These are phyloP conservation scores for Pelargonium myrrhifolium DNA, from an alignment of 441 rosid species.

Conservation along the genomic window DNA sequence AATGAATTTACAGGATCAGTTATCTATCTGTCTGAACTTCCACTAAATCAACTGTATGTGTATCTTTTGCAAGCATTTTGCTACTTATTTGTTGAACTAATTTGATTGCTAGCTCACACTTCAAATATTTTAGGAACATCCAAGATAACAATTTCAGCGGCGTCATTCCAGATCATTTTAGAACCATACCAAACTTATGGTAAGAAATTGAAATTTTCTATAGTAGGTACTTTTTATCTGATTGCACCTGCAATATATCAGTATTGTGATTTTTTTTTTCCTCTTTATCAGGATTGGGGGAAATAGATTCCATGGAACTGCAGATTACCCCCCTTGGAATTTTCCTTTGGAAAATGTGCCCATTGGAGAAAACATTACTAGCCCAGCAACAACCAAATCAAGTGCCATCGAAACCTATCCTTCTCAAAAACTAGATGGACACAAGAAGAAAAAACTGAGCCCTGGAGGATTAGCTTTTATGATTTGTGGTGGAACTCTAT, in stretches of 20 bases:
- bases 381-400: constrained; percentile 59
- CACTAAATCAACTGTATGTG: constrained; percentile 69
- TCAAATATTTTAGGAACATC: constrained; percentile 52
- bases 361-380: constrained; percentile 40
- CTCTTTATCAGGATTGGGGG: constrained; percentile 69
- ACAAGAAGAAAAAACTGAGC: constrained; percentile 49
- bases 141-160: constrained; percentile 81
- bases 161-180: constrained; percentile 74
- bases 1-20: constrained; percentile 91
- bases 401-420: constrained; percentile 64
- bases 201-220: constrained; percentile 26
- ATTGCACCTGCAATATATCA: constrained; percentile 4
- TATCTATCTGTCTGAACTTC: constrained; percentile 64
- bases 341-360: constrained; percentile 57
- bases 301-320: constrained; percentile 52
- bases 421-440: constrained; percentile 25
- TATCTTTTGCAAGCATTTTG: constrained; percentile 16
- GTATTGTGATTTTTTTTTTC: constrained; percentile 10
- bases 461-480: constrained; percentile 49
- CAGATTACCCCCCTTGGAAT: constrained; percentile 69
- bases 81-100: constrained; percentile 11
- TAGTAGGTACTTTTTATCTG: constrained; percentile 13
- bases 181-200: constrained; percentile 80
- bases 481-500: constrained; percentile 58
- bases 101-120: constrained; percentile 22